Evolutionary conservation across 371 early-diverging fungal genomes (phyloP).

Genomic region (Apophysomyces sp.): DNA sequence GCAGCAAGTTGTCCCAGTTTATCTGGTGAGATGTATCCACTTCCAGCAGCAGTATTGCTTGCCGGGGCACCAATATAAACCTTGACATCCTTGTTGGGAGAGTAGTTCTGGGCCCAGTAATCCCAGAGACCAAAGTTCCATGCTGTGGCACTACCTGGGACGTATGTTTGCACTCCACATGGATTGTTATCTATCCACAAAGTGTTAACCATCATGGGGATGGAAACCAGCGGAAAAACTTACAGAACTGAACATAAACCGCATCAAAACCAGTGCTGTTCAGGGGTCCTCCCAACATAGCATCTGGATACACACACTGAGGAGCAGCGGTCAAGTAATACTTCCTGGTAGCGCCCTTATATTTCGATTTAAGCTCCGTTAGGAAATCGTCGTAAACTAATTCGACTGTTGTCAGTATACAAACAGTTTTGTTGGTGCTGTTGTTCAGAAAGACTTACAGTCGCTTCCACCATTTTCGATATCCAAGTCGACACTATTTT

Average conservation of each 20-base stretch:
- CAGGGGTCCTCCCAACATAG: constrained; percentile 50
- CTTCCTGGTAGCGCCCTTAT: constrained; percentile 22
- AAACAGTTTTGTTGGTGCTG: background rate
- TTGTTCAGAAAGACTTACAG: constrained; percentile 18
- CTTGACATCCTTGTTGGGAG: constrained; percentile 59
- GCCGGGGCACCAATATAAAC: constrained; percentile 65
- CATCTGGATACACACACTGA: constrained; percentile 75
- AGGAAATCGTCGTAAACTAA: constrained; percentile 60
- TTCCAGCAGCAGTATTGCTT: constrained; percentile 52
- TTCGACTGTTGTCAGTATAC: background rate
- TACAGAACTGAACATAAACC: constrained; percentile 72
- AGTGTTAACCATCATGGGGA: background rate
- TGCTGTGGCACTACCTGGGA: constrained; percentile 25
- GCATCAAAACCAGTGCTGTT: constrained; percentile 64
- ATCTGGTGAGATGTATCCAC: constrained; percentile 48
- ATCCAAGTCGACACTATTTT: constrained; percentile 58
- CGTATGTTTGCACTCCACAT: constrained; percentile 58
- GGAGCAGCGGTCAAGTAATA: constrained; percentile 78
- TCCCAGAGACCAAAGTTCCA: constrained; percentile 64
- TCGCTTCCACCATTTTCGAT: constrained; percentile 59
- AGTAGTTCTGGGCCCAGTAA: constrained; percentile 57
- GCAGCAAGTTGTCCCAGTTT: constrained; percentile 25
- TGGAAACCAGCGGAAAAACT: constrained; percentile 3
- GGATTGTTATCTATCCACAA: constrained; percentile 61
- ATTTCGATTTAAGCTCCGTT: constrained; percentile 43